phyloP scores from a whole-genome alignment of 2,329 filamentous ascomycete genomes.

The Clarireedia paspali region DNA sequence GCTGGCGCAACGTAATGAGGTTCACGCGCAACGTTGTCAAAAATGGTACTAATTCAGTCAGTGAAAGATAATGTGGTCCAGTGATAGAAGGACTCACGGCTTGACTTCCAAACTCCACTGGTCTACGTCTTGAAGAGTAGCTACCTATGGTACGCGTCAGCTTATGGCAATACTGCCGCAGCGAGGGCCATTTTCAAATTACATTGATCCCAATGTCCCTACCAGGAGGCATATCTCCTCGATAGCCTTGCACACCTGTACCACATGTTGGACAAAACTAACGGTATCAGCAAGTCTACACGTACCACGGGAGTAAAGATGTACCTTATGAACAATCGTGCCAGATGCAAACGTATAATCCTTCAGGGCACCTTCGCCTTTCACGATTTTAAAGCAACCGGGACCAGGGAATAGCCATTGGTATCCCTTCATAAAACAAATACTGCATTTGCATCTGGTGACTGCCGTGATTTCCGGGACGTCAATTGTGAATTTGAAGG shows the following conservation, averaged over 20 bases:
- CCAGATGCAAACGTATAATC: conserved; percentile 38
- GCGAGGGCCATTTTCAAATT: not conserved
- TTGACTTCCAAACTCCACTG: conserved; percentile 12
- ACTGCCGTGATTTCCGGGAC: conserved; percentile 51
- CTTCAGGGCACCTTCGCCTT: conserved; percentile 37
- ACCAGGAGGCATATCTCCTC: conserved; percentile 24
- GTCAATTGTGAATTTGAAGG: conserved; percentile 43
- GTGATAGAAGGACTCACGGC: conserved; percentile 1
- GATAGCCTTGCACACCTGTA: conserved; percentile 33
- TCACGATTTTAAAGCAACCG: conserved; percentile 37
- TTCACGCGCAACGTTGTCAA: conserved; percentile 14
- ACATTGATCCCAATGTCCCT: conserved; percentile 37
- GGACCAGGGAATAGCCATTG: conserved; percentile 31
- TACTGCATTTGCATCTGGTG: conserved; percentile 58
- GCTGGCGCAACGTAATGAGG: conserved; percentile 12
- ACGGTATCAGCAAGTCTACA: not conserved
- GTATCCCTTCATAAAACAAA: conserved; percentile 46
- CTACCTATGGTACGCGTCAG: conserved; percentile 8
- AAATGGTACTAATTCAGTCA: conserved; percentile 1
- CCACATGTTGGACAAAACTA: conserved; percentile 48
- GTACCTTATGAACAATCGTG: conserved; percentile 35
- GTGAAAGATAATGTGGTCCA: not conserved
- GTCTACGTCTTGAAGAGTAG: conserved; percentile 16
- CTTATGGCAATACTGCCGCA: not conserved
- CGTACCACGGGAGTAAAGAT: not conserved